Conservation (phyloP, 192 early-diverging fungal species). For the Umbelopsis vinacea region DNA sequence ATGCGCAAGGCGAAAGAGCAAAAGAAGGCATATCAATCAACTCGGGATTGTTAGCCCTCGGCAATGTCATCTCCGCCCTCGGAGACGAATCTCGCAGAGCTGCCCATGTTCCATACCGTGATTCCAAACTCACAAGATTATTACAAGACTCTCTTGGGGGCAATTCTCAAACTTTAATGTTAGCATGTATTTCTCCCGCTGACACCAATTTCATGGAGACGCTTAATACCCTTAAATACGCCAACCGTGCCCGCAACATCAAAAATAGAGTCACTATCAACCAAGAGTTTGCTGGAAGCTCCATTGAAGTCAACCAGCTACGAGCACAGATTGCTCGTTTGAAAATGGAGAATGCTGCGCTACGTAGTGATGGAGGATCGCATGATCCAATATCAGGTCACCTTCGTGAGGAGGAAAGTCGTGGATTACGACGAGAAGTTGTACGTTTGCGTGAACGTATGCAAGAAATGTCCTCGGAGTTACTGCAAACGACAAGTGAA, state of each 20-base stretch:
- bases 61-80: conserved; percentile 96
- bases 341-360: conserved; percentile 52
- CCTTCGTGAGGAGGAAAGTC: conserved; percentile 49
- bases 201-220: conserved; percentile 88
- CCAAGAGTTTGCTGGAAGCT: conserved; percentile 52
- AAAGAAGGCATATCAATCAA: conserved; percentile 98
- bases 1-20: conserved; percentile 90
- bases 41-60: conserved; percentile 90
- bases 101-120: conserved; percentile 92
- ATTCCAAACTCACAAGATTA: conserved; percentile 95
- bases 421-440: conserved; percentile 44
- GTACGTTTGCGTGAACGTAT: conserved; percentile 53
- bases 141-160: conserved; percentile 97
- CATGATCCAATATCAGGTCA: conserved; percentile 22
- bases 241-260: conserved; percentile 95
- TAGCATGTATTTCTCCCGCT: conserved; percentile 91
- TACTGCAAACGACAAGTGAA: conserved; percentile 50
- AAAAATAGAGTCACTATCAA: conserved; percentile 57
- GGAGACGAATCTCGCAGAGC: conserved; percentile 71
- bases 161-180: conserved; percentile 89
- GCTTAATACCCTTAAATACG: conserved; percentile 94
- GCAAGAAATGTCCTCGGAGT: conserved; percentile 41
- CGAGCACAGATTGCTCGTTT: conserved; percentile 55
- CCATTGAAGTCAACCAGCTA: conserved; percentile 57
- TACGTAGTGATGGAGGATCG: conserved; percentile 41